Percentiles rank a stretch among this genome's conserved stretches.
Evolutionary conservation across 2,329 filamentous ascomycete species (phyloP).

Genomic region (Blastomyces percursus): DNA sequence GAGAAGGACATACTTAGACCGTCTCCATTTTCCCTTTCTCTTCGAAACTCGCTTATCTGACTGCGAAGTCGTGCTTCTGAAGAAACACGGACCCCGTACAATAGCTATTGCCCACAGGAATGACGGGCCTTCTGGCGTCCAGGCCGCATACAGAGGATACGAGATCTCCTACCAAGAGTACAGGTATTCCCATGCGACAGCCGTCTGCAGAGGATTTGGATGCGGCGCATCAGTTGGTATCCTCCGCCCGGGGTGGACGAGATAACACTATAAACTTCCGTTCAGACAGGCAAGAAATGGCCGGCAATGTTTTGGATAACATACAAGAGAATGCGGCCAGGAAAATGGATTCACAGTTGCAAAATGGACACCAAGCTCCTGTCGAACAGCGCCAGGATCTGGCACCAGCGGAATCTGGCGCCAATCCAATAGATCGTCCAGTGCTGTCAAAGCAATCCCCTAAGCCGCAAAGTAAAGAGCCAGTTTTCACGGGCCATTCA

Average conservation of each 20-base stretch:
- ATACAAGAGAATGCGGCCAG: slow-evolving; percentile 14
- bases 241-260: slow-evolving; percentile 35
- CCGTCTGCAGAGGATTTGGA: slow-evolving; percentile 39
- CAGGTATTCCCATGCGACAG: slow-evolving; percentile 22
- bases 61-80: neutral
- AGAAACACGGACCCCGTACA: neutral
- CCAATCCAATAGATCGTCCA: neutral
- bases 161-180: neutral
- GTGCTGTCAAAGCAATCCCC: slow-evolving; percentile 23
- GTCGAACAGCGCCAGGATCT: neutral
- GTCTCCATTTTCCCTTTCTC: neutral
- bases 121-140: slow-evolving; percentile 27
- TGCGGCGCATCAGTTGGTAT: slow-evolving; percentile 39
- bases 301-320: slow-evolving; percentile 11
- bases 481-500: slow-evolving; percentile 31
- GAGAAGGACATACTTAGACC: neutral
- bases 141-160: slow-evolving; percentile 1
- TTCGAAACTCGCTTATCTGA: neutral
- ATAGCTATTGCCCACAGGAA: neutral
- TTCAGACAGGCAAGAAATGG: slow-evolving; percentile 10
- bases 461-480: slow-evolving; percentile 26
- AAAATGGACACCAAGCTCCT: neutral
- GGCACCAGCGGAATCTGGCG: neutral
- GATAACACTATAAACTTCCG: slow-evolving; percentile 24
- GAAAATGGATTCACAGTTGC: slow-evolving; percentile 7